These are phyloP conservation scores for Thielaviopsis populi DNA, from an alignment of 2,329 filamentous ascomycete species.

Conservation along the genomic window DNA sequence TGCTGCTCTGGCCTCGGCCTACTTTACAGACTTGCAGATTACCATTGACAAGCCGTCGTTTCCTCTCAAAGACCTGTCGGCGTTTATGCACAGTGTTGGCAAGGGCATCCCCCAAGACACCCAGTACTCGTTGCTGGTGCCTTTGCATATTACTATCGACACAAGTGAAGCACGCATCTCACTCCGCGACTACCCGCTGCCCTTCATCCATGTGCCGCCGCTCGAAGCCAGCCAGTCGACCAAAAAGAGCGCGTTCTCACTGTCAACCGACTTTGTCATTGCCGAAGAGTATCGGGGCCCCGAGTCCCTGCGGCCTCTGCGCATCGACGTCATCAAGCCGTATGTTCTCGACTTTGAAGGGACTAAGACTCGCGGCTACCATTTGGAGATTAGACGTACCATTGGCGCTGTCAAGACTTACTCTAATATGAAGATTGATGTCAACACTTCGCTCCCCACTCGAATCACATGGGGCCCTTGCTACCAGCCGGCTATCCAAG, in stretches of 20 bases:
- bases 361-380: constrained; percentile 41
- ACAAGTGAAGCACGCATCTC: constrained; percentile 83
- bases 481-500: constrained; percentile 94
- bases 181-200: constrained; percentile 83
- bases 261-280: constrained; percentile 85
- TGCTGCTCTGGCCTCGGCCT: constrained; percentile 64
- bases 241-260: constrained; percentile 62
- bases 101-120: constrained; percentile 92
- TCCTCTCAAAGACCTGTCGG: constrained; percentile 61
- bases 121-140: constrained; percentile 76
- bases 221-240: constrained; percentile 67
- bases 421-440: constrained; percentile 79
- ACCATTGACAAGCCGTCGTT: constrained; percentile 88
- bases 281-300: constrained; percentile 79
- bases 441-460: constrained; percentile 85
- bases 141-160: constrained; percentile 75
- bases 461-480: constrained; percentile 94
- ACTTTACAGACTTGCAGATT: constrained; percentile 74
- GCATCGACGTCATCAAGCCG: constrained; percentile 71
- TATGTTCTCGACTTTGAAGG: constrained; percentile 17
- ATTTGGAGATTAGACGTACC: constrained; percentile 75
- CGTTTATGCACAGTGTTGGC: constrained; percentile 77
- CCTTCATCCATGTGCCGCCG: constrained; percentile 75
- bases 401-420: constrained; percentile 94
- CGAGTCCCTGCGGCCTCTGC: constrained; percentile 65